Percentiles rank a stretch among this genome's conserved stretches.
Evolutionary conservation across 495 filamentous ascomycete genomes (phyloP).

Genomic region (Aspergillus incahuasiensis): DNA sequence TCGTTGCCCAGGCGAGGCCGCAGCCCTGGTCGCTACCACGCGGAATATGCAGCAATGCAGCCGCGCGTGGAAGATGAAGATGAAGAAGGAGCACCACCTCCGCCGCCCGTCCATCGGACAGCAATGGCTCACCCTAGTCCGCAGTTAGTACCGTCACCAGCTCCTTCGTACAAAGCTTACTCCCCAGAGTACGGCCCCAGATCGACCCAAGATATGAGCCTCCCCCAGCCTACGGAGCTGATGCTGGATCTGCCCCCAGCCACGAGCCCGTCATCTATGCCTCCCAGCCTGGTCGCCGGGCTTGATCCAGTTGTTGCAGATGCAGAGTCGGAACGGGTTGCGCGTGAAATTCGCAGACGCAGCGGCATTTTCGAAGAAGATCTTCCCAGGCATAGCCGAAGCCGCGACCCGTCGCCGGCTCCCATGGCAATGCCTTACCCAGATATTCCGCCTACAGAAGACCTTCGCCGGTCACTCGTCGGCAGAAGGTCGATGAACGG

Average conservation of each 20-base stretch:
- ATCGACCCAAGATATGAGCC: conserved; percentile 17
- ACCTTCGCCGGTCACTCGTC: conserved; percentile 15
- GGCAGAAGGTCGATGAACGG: conserved; percentile 10
- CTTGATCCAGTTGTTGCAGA: conserved; percentile 57
- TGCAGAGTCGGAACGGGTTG: conserved; percentile 47
- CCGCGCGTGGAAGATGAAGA: conserved; percentile 64
- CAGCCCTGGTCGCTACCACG: conserved; percentile 23
- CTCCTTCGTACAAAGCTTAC: conserved; percentile 34
- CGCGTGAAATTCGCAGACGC: conserved; percentile 24
- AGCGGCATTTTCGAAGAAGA: conserved; percentile 32
- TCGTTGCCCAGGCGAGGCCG: conserved; percentile 14
- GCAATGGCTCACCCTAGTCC: conserved; percentile 26
- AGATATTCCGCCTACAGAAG: conserved; percentile 29
- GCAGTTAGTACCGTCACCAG: conserved; percentile 24
- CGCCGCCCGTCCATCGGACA: conserved; percentile 45
- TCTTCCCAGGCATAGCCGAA: conserved; percentile 23
- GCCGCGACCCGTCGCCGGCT: conserved; percentile 20
- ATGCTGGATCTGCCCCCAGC: conserved; percentile 20
- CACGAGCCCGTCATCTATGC: conserved; percentile 48
- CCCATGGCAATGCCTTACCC: conserved; percentile 24
- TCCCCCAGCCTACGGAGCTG: conserved; percentile 13
- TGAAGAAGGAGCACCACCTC: conserved; percentile 48
- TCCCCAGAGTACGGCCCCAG: conserved; percentile 24
- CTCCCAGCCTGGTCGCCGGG: conserved; percentile 65
- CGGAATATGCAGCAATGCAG: conserved; percentile 55